Evolutionary conservation across 2,329 filamentous ascomycete species (phyloP).

Genomic region (Aspergillus aculeatinus): DNA sequence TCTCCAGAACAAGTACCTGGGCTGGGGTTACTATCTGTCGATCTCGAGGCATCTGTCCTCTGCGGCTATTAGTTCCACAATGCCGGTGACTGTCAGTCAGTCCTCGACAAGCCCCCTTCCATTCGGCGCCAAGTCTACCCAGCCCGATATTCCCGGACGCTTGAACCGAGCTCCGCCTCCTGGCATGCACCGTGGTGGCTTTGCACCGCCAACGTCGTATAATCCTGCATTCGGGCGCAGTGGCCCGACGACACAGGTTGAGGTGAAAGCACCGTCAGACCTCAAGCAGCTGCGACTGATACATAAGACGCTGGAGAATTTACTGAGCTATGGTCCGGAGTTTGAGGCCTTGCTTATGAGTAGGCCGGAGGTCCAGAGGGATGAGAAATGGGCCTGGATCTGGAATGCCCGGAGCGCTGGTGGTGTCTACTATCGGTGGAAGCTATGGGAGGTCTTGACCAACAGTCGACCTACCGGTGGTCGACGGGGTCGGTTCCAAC

Average conservation of each 20-base stretch:
- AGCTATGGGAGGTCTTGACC: slow-evolving; percentile 82
- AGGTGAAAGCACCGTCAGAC: slow-evolving; percentile 73
- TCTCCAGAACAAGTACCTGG: slow-evolving; percentile 80
- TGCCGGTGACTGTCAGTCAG: slow-evolving; percentile 48
- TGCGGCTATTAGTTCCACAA: slow-evolving; percentile 59
- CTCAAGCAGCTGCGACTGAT: slow-evolving; percentile 78
- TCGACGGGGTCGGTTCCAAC: slow-evolving; percentile 38
- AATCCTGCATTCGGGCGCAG: slow-evolving; percentile 48
- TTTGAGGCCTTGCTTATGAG: slow-evolving; percentile 94
- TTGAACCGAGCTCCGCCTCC: slow-evolving; percentile 51
- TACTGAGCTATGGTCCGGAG: slow-evolving; percentile 77
- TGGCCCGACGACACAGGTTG: slow-evolving; percentile 60
- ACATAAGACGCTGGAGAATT: slow-evolving; percentile 78
- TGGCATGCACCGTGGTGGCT: slow-evolving; percentile 58
- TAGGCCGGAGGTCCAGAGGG: slow-evolving; percentile 74
- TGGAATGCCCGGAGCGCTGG: slow-evolving; percentile 79
- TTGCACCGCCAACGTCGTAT: slow-evolving; percentile 76
- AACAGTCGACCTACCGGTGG: slow-evolving; percentile 50
- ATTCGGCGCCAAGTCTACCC: slow-evolving; percentile 72
- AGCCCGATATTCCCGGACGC: slow-evolving; percentile 47
- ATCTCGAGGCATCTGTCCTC: slow-evolving; percentile 83
- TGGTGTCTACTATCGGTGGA: slow-evolving; percentile 90
- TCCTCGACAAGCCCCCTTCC: slow-evolving; percentile 60
- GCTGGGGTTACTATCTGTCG: slow-evolving; percentile 77
- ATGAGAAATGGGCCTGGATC: slow-evolving; percentile 91